Base-by-base conservation (phyloP, 768 basidiomycete species). In the Pleurotus djamor region DNA sequence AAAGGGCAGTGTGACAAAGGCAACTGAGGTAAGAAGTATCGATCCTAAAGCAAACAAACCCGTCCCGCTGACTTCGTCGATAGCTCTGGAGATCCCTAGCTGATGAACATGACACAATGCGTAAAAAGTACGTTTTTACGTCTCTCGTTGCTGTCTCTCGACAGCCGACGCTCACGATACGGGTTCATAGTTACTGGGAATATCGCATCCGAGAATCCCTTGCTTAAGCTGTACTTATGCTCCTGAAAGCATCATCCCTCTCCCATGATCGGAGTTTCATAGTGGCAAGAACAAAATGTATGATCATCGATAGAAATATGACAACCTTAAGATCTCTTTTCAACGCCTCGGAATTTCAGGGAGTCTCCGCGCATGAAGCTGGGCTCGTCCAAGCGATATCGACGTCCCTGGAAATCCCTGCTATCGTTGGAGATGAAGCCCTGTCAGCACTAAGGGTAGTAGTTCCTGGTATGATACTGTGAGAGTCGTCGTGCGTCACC, bases 51-150 rank as follows among this genome's bases (percentile, higher is more conserved):
- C 21, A 28, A 28, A 28, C 21, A 28, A 3, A 28, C 21, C 21
- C 21, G 21, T 28, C 21, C 2, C 3, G 3, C 21, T 28, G 21
- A 28, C 21, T 28, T 28, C 21, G 43, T 45, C 54, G 62, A 41
- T 65, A 92, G 90, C 74, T 91, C 16, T 93, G 90, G 87, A 84
- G 77, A 59, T 78, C 80, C 1, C 79, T 94, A 28, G 91, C 85
- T 1, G 75, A 84, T 57, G 83, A 88, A 59, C 79, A 86, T 65
- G 92, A 94, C 66, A 82, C 81, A 5, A 90, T 92, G 63, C 79
- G 91, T 51, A 91, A 85, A 76, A 88, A 86, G 92, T 92, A 59
- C 49, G 72, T 61, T 21, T 48, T 28, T 51, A 54, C 16, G 41
- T 68, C 61, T 49, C 63, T 65, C 60, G 49, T n/a, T 63, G 43